Percentiles rank a stretch among this genome's conserved stretches.
phyloP scores from a whole-genome alignment of 2,329 filamentous ascomycete species.

The Bipolaris victoriae region DNA sequence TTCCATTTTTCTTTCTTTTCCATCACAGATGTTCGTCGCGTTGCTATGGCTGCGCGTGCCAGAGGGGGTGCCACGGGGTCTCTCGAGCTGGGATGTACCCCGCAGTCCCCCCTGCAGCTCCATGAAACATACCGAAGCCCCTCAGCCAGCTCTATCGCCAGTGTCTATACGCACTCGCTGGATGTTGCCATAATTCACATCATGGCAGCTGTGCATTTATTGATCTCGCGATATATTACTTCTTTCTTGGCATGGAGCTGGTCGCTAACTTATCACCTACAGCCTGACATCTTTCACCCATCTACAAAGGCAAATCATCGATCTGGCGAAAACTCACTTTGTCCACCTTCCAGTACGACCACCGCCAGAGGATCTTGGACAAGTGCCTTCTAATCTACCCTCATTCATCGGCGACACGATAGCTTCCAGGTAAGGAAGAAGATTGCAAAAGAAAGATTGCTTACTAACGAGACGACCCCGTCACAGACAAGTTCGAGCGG shows the following conservation, averaged over 20 bases:
- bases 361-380: conserved; percentile 57
- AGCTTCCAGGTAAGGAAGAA: conserved; percentile 50
- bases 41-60: no score
- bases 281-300: conserved; percentile 61
- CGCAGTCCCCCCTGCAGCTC: not conserved
- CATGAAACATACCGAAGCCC: no score
- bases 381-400: conserved; percentile 60
- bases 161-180: not conserved
- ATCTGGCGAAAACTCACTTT: conserved; percentile 60
- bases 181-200: conserved; percentile 16
- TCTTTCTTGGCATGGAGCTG: not conserved
- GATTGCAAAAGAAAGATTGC: not conserved
- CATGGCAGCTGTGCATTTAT: conserved; percentile 16
- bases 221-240: conserved; percentile 10
- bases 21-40: not conserved
- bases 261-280: conserved; percentile 11
- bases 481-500: conserved; percentile 56
- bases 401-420: conserved; percentile 61
- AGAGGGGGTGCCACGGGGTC: no score
- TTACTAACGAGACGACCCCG: conserved; percentile 7
- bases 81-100: not conserved
- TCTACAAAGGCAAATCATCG: conserved; percentile 59
- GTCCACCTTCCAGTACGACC: conserved; percentile 58
- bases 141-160: no score
- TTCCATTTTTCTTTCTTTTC: conserved; percentile 25